These are phyloP conservation scores for Plantago ovata DNA, from an alignment of 257 asterid species.

Conservation along the genomic window DNA sequence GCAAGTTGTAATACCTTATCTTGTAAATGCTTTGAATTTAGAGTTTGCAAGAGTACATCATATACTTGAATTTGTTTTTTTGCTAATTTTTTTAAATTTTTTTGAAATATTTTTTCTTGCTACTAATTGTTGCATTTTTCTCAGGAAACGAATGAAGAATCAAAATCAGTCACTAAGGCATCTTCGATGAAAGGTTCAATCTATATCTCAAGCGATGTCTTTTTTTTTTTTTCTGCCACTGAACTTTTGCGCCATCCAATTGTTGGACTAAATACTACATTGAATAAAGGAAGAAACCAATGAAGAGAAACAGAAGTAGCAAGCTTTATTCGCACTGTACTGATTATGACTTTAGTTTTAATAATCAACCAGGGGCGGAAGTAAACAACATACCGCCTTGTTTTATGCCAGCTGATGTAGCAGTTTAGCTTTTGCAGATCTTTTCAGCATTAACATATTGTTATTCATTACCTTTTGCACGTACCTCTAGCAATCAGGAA, in stretches of 20 bases:
- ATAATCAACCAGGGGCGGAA: too few species aligned
- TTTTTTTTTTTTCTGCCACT: neutral
- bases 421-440: neutral
- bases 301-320: neutral
- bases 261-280: neutral
- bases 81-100: neutral
- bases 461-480: neutral
- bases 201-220: conserved; percentile 9
- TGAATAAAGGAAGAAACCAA: neutral
- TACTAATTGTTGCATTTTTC: conserved; percentile 3
- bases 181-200: conserved; percentile 77
- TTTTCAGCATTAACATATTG: conserved; percentile 1
- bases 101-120: neutral
- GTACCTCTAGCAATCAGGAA: conserved; percentile 67
- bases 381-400: too few species aligned
- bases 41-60: neutral
- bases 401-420: neutral
- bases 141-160: conserved; percentile 86
- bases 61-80: neutral
- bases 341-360: neutral
- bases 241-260: neutral
- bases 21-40: neutral
- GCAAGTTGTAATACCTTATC: neutral
- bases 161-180: conserved; percentile 80
- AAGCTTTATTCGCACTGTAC: neutral